Conservation (phyloP, 805 yeast genomes). For the Wilhelminamyces savonicus region DNA sequence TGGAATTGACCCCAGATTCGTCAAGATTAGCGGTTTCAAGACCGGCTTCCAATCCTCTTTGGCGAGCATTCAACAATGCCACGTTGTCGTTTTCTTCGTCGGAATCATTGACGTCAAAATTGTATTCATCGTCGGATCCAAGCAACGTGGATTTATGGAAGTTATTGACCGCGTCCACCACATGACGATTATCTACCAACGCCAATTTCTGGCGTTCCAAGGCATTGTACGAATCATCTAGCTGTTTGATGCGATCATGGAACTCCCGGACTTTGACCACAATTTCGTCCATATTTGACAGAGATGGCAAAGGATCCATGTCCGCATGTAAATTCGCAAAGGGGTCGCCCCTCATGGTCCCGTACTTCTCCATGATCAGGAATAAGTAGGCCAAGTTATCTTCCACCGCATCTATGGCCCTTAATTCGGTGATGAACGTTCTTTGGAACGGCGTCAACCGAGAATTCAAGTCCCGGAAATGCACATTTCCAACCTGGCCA, state of each 20-base stretch:
- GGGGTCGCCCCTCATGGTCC: slow-evolving; percentile 18
- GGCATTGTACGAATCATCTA: slow-evolving; percentile 25
- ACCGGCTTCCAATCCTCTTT: slow-evolving; percentile 16
- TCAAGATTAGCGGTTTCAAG: slow-evolving; percentile 12
- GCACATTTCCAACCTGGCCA: slow-evolving; percentile 36
- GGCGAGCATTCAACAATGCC: slow-evolving; percentile 17
- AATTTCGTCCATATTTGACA: slow-evolving; percentile 30
- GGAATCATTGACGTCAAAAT: slow-evolving; percentile 11
- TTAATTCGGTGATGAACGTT: slow-evolving; percentile 36
- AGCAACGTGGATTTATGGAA: slow-evolving; percentile 23
- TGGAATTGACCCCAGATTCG: slow-evolving; percentile 22
- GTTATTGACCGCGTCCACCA: slow-evolving; percentile 22
- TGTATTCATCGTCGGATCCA: slow-evolving; percentile 1
- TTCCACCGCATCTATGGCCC: slow-evolving; percentile 29
- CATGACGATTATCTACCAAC: slow-evolving; percentile 30
- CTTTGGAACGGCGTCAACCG: slow-evolving; percentile 40
- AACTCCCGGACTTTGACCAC: slow-evolving; percentile 16
- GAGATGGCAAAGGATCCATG: slow-evolving; percentile 36
- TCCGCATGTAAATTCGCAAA: slow-evolving; percentile 39
- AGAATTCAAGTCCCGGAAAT: slow-evolving; percentile 44
- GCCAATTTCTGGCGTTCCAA: slow-evolving; percentile 18
- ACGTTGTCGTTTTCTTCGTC: slow-evolving; percentile 24
- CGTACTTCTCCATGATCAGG: slow-evolving; percentile 24
- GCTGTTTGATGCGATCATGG: slow-evolving; percentile 27
- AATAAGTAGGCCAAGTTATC: slow-evolving; percentile 21